These are phyloP conservation scores for Lichtheimia hyalospora DNA, from an alignment of 371 early-diverging fungal species.

Conservation along the genomic window DNA sequence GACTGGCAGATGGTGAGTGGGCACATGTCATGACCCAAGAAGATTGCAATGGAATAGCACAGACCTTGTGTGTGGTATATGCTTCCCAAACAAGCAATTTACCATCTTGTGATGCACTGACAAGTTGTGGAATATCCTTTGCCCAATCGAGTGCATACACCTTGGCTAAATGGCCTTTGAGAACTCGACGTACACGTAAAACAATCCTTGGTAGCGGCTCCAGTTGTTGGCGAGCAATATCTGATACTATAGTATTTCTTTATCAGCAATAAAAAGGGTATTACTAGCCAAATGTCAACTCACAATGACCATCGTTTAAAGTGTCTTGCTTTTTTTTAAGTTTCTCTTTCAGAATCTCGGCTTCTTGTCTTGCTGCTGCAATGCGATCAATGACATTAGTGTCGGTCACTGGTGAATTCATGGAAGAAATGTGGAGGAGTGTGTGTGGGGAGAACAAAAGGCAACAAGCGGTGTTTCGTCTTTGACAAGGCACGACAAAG, in stretches of 20 bases:
- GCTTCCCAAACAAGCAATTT: conserved; percentile 98
- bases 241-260: conserved; percentile 12
- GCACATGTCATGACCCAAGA: conserved; percentile 99
- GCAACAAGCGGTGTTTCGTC: too few relatives aligned
- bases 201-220: conserved; percentile 83
- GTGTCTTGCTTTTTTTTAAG: conserved; percentile 89
- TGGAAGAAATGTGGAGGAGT: too few relatives aligned
- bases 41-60: conserved; percentile 94
- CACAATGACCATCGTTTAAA: conserved; percentile 90
- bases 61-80: conserved; percentile 93
- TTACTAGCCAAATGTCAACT: conserved; percentile 17
- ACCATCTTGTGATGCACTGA: conserved; percentile 96
- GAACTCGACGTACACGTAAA: conserved; percentile 90
- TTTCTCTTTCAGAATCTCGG: conserved; percentile 91
- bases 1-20: conserved; percentile 92
- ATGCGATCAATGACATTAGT: conserved; percentile 62
- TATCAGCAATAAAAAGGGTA: background rate
- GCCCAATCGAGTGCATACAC: conserved; percentile 99
- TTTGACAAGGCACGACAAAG: too few relatives aligned
- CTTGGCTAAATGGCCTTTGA: conserved; percentile 96
- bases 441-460: too few relatives aligned
- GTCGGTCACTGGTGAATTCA: too few relatives aligned
- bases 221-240: conserved; percentile 48
- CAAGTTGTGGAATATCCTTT: conserved; percentile 87
- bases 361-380: conserved; percentile 87